Percentiles rank a stretch among this genome's conserved stretches.
Evolutionary conservation across 805 yeast genomes (phyloP).

Genomic region (Starmerella vaccinii): DNA sequence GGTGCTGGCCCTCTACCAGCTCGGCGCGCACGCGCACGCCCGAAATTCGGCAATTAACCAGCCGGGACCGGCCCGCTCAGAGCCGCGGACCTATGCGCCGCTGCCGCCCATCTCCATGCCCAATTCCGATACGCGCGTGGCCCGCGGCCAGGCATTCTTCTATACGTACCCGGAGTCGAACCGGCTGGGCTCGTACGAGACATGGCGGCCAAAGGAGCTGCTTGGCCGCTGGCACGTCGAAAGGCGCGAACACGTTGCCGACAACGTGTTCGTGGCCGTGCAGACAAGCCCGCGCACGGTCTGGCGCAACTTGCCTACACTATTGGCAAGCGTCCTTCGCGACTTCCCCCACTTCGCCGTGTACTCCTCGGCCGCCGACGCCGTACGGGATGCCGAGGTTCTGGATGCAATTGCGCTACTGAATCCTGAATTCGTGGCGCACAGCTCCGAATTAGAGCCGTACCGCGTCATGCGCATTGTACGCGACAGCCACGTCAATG

Average conservation of each 20-base stretch:
- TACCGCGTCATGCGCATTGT: constrained; percentile 23
- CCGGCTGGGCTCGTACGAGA: constrained; percentile 26
- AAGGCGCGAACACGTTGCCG: neutral
- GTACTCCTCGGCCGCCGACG: constrained; percentile 25
- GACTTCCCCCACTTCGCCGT: constrained; percentile 22
- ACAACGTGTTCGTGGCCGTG: constrained; percentile 22
- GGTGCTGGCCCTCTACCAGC: neutral
- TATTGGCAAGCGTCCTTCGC: constrained; percentile 24
- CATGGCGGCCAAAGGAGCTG: constrained; percentile 27
- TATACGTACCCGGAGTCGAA: constrained; percentile 27
- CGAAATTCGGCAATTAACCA: neutral
- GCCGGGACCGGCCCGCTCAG: neutral
- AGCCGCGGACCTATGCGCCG: neutral
- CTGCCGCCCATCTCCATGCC: neutral
- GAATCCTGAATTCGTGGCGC: constrained; percentile 7
- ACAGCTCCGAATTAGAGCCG: constrained; percentile 18
- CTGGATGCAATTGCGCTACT: constrained; percentile 23
- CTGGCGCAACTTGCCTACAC: constrained; percentile 27
- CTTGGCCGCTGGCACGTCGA: neutral
- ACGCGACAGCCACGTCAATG: constrained; percentile 22
- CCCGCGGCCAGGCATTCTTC: constrained; percentile 25
- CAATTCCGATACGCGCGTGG: constrained; percentile 2
- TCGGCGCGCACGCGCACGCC: neutral
- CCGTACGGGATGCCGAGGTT: constrained; percentile 24
- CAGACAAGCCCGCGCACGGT: constrained; percentile 23